phyloP scores from a whole-genome alignment of 164 flowering plant species.

The Pachysandra terminalis region DNA sequence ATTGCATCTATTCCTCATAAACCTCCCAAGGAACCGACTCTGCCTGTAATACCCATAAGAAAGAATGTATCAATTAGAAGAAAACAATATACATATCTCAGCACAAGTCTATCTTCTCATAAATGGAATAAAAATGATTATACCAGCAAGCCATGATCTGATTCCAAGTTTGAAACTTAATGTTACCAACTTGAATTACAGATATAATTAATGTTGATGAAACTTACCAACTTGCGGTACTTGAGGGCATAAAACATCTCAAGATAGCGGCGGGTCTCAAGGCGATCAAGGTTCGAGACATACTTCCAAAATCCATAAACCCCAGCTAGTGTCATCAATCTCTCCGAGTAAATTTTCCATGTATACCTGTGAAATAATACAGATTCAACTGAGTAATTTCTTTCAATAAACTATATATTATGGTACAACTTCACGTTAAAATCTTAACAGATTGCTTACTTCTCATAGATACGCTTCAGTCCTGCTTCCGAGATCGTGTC shows the following conservation, averaged over 20 bases:
- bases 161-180: too few species aligned
- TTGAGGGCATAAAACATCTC: conserved; percentile 97
- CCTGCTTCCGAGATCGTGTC: conserved; percentile 71
- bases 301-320: conserved; percentile 98
- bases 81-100: too few species aligned
- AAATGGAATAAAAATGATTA: too few species aligned
- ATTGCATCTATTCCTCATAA: conserved; percentile 22
- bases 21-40: conserved; percentile 64
- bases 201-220: neutral
- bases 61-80: conserved; percentile 4
- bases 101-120: too few species aligned
- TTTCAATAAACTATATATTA: neutral
- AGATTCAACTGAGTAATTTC: neutral
- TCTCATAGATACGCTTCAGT: conserved; percentile 73
- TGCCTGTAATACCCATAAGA: conserved; percentile 42
- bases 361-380: conserved; percentile 52
- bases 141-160: too few species aligned
- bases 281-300: conserved; percentile 87
- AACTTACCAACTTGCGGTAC: conserved; percentile 70
- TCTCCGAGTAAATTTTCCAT: conserved; percentile 92
- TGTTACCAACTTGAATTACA: too few species aligned
- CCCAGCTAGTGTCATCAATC: conserved; percentile 77
- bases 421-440: neutral
- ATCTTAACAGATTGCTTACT: conserved; percentile 47
- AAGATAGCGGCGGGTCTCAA: conserved; percentile 82